A percentile compares a stretch with the other conserved stretches of the same genome.
phyloP scores from a whole-genome alignment of 129 eudicot genomes.

The Centaurea solstitialis region DNA sequence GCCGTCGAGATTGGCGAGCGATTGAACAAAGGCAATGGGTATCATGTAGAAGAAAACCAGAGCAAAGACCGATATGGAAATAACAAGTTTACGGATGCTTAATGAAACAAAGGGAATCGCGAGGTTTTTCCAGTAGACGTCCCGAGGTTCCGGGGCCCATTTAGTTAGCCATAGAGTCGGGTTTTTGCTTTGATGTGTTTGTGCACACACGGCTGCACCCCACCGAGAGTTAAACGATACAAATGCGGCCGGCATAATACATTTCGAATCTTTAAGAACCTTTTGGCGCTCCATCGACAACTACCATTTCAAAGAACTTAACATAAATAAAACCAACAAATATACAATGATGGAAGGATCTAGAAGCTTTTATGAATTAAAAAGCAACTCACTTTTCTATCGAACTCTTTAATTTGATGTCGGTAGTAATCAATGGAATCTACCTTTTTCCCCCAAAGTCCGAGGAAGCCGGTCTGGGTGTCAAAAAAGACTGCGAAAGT shows the following conservation, averaged over 20 bases:
- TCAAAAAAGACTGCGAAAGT: not conserved
- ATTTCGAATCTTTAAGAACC: constrained; percentile 73
- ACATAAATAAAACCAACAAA: not conserved
- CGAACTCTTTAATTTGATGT: constrained; percentile 58
- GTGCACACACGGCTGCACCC: constrained; percentile 99
- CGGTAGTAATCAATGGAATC: constrained; percentile 86
- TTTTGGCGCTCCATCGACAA: constrained; percentile 83
- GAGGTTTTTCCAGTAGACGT: constrained; percentile 88
- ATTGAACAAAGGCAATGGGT: constrained; percentile 96
- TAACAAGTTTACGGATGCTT: constrained; percentile 76
- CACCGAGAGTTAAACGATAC: constrained; percentile 92
- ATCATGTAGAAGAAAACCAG: constrained; percentile 95
- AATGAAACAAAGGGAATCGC: constrained; percentile 90
- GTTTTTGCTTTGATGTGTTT: constrained; percentile 95
- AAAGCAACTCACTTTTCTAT: constrained; percentile 57
- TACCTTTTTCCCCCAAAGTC: constrained; percentile 86
- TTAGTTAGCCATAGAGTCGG: constrained; percentile 91
- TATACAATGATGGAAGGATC: not conserved
- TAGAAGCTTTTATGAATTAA: not conserved
- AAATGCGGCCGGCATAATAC: constrained; percentile 79
- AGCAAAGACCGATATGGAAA: constrained; percentile 73
- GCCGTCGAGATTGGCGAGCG: constrained; percentile 93
- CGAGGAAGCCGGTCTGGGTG: constrained; percentile 84
- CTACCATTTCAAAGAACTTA: constrained; percentile 38
- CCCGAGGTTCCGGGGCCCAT: constrained; percentile 99